A percentile compares a stretch with the other conserved stretches of the same genome.
Conservation (phyloP, 495 filamentous ascomycete genomes). For the Tuber umbilicatum region DNA sequence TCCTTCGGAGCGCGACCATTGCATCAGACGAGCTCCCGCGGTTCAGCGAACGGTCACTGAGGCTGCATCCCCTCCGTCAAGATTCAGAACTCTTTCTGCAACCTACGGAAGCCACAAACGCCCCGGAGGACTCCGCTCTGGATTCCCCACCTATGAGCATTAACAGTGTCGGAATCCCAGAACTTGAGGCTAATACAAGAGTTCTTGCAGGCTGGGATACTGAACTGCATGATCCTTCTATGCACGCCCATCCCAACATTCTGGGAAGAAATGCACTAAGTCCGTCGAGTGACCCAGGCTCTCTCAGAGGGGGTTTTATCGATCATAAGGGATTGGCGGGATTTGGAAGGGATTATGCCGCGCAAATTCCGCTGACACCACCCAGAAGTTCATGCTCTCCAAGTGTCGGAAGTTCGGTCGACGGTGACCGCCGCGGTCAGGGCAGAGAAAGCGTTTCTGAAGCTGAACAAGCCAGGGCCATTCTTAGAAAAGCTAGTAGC, state of each 20-base stretch:
- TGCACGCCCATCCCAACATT: slow-evolving; percentile 3
- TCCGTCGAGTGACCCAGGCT: not conserved
- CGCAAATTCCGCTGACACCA: not conserved
- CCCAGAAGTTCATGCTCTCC: not conserved
- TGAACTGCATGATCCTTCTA: not conserved
- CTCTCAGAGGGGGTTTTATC: not conserved
- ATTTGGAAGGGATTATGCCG: not conserved
- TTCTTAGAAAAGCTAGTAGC: not conserved
- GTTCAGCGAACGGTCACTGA: not conserved
- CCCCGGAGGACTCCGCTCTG: not conserved
- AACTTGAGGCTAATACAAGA: slow-evolving; percentile 10
- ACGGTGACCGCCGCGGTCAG: not conserved
- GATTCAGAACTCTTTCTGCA: slow-evolving; percentile 33
- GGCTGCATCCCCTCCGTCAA: slow-evolving; percentile 29
- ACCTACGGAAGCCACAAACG: not conserved
- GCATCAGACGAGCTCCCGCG: not conserved
- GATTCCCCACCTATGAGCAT: slow-evolving; percentile 17
- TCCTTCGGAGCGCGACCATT: slow-evolving; percentile 12
- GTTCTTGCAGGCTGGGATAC: not conserved
- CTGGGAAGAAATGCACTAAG: not conserved
- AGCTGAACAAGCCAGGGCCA: not conserved
- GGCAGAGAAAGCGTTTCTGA: not conserved
- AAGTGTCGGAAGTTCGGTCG: not conserved
- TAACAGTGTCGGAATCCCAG: slow-evolving; percentile 21
- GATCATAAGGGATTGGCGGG: not conserved